Evolutionary conservation across 2,329 filamentous ascomycete species (phyloP).

Genomic region (Colletotrichum tamarilloi): DNA sequence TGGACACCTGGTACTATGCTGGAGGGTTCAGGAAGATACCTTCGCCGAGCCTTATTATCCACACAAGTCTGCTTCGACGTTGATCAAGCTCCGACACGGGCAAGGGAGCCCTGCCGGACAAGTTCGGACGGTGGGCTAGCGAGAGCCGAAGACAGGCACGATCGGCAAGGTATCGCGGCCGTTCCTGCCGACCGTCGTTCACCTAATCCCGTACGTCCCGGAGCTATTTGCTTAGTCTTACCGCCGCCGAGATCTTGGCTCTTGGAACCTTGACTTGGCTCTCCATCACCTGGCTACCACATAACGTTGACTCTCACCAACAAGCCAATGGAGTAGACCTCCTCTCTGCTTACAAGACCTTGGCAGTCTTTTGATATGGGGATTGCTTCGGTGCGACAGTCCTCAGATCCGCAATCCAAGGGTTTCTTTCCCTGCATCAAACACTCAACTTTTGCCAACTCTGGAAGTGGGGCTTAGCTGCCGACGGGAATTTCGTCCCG

Average conservation of each 20-base stretch:
- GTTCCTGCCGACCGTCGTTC: neutral
- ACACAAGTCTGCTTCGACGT: neutral
- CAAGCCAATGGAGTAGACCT: neutral
- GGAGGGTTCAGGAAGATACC: neutral
- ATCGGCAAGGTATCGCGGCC: slow-evolving; percentile 7
- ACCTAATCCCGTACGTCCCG: neutral
- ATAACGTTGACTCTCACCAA: neutral
- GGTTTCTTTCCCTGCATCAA: neutral
- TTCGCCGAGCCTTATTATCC: neutral
- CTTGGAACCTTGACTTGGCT: slow-evolving; percentile 16
- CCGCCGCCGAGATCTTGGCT: slow-evolving; percentile 26
- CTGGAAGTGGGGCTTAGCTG: neutral
- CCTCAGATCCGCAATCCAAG: neutral
- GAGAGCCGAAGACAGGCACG: slow-evolving; percentile 22
- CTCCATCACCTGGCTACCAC: slow-evolving; percentile 2
- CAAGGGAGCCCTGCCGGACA: slow-evolving; percentile 17
- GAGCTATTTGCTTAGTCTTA: neutral
- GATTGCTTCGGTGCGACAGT: neutral
- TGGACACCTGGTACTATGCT: neutral
- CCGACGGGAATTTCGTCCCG: slow-evolving; percentile 8
- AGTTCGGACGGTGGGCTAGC: slow-evolving; percentile 19
- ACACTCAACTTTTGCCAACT: neutral
- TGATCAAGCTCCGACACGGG: slow-evolving; percentile 11
- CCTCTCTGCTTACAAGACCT: slow-evolving; percentile 22
- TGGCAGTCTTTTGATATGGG: slow-evolving; percentile 20